phyloP scores from a whole-genome alignment of 2,329 filamentous ascomycete genomes.

The Mycocentrospora acerina region DNA sequence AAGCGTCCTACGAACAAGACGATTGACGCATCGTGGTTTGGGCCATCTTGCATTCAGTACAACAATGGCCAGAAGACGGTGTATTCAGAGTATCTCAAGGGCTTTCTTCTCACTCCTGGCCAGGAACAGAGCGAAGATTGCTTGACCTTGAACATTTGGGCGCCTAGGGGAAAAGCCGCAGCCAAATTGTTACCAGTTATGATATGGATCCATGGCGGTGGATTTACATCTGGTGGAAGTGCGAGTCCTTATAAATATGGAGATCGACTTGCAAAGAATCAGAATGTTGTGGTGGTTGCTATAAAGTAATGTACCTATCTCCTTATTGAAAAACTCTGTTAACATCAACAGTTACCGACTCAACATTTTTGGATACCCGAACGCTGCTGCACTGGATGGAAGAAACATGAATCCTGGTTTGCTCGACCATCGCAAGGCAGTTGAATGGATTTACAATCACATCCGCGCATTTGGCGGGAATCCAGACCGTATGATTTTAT shows the following conservation, averaged over 20 bases:
- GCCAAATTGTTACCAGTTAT: conserved; percentile 43
- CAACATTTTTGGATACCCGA: conserved; percentile 42
- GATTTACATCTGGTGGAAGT: conserved; percentile 47
- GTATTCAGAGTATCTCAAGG: conserved; percentile 22
- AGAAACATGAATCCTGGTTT: conserved; percentile 38
- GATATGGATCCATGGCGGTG: conserved; percentile 52
- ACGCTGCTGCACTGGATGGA: conserved; percentile 25
- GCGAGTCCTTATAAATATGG: conserved; percentile 51
- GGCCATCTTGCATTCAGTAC: conserved; percentile 22
- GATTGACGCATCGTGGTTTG: conserved; percentile 20
- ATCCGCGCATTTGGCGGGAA: conserved; percentile 37
- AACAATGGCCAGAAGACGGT: conserved; percentile 19
- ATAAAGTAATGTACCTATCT: conserved; percentile 27
- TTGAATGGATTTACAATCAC: conserved; percentile 44
- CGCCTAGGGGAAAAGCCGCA: conserved; percentile 18
- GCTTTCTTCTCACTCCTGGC: conserved; percentile 21
- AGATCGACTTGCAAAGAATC: conserved; percentile 45
- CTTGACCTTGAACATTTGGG: conserved; percentile 28
- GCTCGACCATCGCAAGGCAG: conserved; percentile 38
- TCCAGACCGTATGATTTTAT: conserved; percentile 37
- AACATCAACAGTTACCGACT: conserved; percentile 26
- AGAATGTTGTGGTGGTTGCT: conserved; percentile 46
- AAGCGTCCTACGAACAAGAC: conserved; percentile 11
- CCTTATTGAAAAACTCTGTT: background rate
- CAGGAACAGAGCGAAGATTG: conserved; percentile 27